Percentiles rank a stretch among this genome's conserved stretches.
phyloP scores from a whole-genome alignment of 768 basidiomycete genomes.

The Tricholoma bakamatsutake region DNA sequence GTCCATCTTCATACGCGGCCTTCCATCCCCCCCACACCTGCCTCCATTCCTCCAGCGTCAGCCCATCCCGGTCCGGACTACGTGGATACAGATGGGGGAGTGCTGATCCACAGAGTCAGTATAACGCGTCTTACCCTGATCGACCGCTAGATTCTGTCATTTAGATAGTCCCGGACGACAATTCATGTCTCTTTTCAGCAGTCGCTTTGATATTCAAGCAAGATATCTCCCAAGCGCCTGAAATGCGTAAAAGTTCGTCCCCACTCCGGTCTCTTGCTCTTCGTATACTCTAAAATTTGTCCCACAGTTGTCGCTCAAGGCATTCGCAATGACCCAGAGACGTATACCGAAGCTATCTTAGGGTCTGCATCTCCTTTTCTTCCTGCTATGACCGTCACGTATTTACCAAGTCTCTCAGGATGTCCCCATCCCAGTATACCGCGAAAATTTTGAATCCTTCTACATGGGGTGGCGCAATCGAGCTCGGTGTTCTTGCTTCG shows the following conservation, averaged over 20 bases:
- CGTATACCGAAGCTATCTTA: constrained; percentile 80
- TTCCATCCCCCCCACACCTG: background rate
- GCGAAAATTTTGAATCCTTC: constrained; percentile 70
- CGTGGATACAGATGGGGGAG: constrained; percentile 57
- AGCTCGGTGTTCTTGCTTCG: constrained; percentile 76
- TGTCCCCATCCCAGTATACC: constrained; percentile 68
- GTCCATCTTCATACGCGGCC: constrained; percentile 1
- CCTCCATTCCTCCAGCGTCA: constrained; percentile 1
- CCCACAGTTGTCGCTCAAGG: constrained; percentile 74
- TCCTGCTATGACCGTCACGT: background rate
- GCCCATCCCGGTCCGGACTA: constrained; percentile 41
- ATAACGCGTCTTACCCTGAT: background rate
- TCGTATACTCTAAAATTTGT: background rate
- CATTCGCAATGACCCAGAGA: constrained; percentile 63
- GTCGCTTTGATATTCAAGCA: constrained; percentile 84
- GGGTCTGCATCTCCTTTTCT: constrained; percentile 45
- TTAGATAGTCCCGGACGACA: constrained; percentile 87
- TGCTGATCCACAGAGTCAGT: constrained; percentile 67
- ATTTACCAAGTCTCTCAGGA: constrained; percentile 19
- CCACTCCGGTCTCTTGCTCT: background rate
- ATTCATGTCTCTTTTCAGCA: constrained; percentile 90
- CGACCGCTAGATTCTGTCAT: background rate
- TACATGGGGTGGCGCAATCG: constrained; percentile 96
- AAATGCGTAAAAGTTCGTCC: constrained; percentile 66
- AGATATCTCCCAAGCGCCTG: constrained; percentile 60